A percentile compares a stretch with the other conserved stretches of the same genome.
Evolutionary conservation across 2,329 filamentous ascomycete species (phyloP).

Genomic region (Lasiodiplodia theobromae): DNA sequence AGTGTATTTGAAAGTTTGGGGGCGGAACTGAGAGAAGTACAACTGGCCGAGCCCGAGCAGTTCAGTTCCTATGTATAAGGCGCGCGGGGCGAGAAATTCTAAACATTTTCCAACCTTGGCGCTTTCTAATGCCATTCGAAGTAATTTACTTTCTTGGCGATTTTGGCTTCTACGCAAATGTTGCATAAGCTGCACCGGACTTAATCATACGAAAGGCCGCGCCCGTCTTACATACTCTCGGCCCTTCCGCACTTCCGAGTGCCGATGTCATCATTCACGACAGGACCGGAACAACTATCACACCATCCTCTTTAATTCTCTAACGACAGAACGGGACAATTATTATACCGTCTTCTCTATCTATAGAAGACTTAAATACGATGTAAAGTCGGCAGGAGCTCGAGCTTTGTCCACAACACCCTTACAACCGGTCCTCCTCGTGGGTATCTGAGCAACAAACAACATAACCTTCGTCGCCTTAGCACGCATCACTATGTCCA

Average conservation of each 20-base stretch:
- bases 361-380: background rate
- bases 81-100: background rate
- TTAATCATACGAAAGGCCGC: background rate
- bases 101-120: background rate
- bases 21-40: background rate
- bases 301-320: background rate
- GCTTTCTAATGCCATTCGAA: background rate
- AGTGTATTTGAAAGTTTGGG: background rate
- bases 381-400: background rate
- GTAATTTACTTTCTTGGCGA: background rate
- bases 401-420: background rate
- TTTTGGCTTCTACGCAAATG: background rate
- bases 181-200: background rate
- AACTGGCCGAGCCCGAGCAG: background rate
- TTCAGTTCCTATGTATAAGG: background rate
- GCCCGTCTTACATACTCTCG: conserved; percentile 2
- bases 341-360: background rate
- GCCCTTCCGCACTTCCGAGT: background rate
- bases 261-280: background rate
- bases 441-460: background rate
- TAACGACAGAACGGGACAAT: background rate
- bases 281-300: background rate
- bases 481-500: background rate
- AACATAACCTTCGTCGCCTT: background rate
- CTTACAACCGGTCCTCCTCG: background rate